Conservation (phyloP, 352 stramenopile species). For the Labyrinthula sp. region DNA sequence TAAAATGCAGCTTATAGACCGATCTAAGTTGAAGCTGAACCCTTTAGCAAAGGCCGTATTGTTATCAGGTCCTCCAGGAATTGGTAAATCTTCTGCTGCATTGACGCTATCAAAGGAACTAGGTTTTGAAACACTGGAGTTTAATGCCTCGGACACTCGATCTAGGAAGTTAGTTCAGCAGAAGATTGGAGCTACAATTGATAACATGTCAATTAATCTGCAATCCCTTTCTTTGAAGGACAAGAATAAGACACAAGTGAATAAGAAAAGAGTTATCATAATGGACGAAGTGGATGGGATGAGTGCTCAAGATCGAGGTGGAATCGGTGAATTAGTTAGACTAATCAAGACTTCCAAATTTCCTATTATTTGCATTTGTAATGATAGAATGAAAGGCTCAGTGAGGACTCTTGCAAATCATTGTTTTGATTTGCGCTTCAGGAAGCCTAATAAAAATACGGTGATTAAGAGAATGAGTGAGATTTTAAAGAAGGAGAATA, state of each 20-base stretch:
- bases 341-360: conserved; percentile 95
- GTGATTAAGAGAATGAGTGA: conserved; percentile 72
- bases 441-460: conserved; percentile 65
- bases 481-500: conserved; percentile 60
- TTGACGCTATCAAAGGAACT: conserved; percentile 64
- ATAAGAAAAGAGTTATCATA: conserved; percentile 66
- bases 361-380: conserved; percentile 99
- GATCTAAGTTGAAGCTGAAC: conserved; percentile 44
- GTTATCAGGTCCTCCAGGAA: conserved; percentile 68
- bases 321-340: conserved; percentile 89
- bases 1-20: background rate
- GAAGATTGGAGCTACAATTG: conserved; percentile 63
- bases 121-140: conserved; percentile 71
- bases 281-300: conserved; percentile 99
- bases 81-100: conserved; percentile 82
- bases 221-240: conserved; percentile 27
- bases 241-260: conserved; percentile 29
- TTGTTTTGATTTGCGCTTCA: conserved; percentile 85
- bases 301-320: conserved; percentile 78
- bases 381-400: conserved; percentile 86
- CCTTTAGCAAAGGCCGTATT: conserved; percentile 70
- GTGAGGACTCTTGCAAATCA: conserved; percentile 79
- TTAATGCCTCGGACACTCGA: conserved; percentile 92
- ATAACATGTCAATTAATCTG: conserved; percentile 54
- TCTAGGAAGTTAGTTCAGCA: conserved; percentile 82